phyloP scores from a whole-genome alignment of 108 stramenopile species.

The Fistulifera solaris region DNA sequence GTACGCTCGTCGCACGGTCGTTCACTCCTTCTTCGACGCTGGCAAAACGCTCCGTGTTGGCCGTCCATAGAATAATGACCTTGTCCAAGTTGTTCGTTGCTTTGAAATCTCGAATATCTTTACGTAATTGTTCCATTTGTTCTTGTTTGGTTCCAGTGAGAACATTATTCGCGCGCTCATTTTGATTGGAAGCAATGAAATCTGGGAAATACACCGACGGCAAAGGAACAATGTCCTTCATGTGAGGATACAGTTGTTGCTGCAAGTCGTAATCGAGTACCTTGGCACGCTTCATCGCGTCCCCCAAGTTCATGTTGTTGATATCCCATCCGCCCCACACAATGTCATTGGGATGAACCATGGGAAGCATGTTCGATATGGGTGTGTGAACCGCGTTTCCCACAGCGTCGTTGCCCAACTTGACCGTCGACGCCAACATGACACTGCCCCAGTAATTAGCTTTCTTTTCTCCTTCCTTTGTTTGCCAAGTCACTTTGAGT shows the following conservation, averaged over 20 bases:
- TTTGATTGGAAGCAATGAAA: conserved; percentile 98
- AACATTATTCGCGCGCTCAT: conserved; percentile 93
- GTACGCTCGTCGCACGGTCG: conserved; percentile 85
- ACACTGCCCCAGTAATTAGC: conserved; percentile 96
- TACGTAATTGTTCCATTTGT: conserved; percentile 88
- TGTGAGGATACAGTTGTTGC: conserved; percentile 83
- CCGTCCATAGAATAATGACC: conserved; percentile 95
- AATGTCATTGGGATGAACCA: conserved; percentile 88
- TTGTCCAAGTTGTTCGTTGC: conserved; percentile 76
- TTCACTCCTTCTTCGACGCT: conserved; percentile 90
- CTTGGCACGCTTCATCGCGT: conserved; percentile 85
- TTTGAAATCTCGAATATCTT: conserved; percentile 93
- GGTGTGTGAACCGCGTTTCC: conserved; percentile 90
- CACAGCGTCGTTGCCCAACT: conserved; percentile 73
- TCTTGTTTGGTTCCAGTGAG: conserved; percentile 86
- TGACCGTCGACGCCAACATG: conserved; percentile 87
- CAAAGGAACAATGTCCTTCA: conserved; percentile 85
- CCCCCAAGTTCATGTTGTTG: conserved; percentile 79
- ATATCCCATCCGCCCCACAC: conserved; percentile 99
- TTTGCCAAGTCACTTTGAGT: conserved; percentile 82
- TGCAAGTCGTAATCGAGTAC: conserved; percentile 91
- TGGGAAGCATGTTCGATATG: conserved; percentile 86
- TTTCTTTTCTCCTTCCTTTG: conserved; percentile 80
- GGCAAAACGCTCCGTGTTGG: conserved; percentile 97
- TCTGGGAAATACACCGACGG: conserved; percentile 91